phyloP scores from a whole-genome alignment of 2,329 filamentous ascomycete genomes.

The Penicillium olsonii region DNA sequence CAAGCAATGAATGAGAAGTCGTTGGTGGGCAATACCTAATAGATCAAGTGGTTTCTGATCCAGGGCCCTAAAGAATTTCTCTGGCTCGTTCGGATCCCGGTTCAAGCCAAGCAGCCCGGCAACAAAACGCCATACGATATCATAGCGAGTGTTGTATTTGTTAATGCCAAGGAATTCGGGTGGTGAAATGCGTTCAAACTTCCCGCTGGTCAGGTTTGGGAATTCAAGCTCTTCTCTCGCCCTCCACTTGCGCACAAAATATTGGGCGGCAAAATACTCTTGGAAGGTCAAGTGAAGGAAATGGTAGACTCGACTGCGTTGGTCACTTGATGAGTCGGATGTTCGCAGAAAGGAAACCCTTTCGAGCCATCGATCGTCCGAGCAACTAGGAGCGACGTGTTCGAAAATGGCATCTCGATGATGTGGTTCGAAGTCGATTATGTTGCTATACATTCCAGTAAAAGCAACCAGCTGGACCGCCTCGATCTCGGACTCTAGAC shows the following conservation, averaged over 20 bases:
- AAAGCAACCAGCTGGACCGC: conserved; percentile 37
- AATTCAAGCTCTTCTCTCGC: neutral
- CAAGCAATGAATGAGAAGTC: conserved; percentile 44
- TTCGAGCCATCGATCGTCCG: too few relatives aligned
- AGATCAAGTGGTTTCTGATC: conserved; percentile 39
- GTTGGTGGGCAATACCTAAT: conserved; percentile 40
- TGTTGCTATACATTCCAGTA: conserved; percentile 34
- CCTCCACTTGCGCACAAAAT: conserved; percentile 40
- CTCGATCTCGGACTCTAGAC: too few relatives aligned
- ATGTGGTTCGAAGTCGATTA: conserved; percentile 35
- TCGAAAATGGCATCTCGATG: conserved; percentile 19
- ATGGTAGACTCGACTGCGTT: conserved; percentile 31
- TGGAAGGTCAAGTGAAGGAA: conserved; percentile 49
- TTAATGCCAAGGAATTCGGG: conserved; percentile 32
- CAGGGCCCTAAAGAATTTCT: conserved; percentile 33
- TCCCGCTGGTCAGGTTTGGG: neutral
- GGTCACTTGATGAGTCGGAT: conserved; percentile 26
- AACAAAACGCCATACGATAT: conserved; percentile 48
- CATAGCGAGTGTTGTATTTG: conserved; percentile 44
- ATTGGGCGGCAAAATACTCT: conserved; percentile 46
- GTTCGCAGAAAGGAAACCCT: conserved; percentile 34
- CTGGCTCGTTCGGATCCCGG: conserved; percentile 9
- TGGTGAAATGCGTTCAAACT: neutral
- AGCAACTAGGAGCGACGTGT: too few relatives aligned
- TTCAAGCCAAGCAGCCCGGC: conserved; percentile 37